These are phyloP conservation scores for Sphagnum fallax DNA, from an alignment of 228 moss, liverwort and hornwort genomes.

Conservation along the genomic window DNA sequence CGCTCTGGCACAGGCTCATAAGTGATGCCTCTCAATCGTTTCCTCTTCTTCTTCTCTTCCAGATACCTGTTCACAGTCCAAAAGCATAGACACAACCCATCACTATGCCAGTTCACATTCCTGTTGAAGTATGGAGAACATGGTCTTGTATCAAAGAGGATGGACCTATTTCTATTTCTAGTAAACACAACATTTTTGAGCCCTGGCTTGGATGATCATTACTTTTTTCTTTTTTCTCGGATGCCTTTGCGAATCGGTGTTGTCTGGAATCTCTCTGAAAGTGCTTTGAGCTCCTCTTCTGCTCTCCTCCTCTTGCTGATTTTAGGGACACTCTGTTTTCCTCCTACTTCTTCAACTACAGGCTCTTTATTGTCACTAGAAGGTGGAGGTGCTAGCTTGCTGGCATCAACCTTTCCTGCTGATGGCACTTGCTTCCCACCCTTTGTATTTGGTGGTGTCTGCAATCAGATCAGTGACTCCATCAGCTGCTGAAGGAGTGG, in stretches of 20 bases:
- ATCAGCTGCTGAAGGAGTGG: too few relatives aligned
- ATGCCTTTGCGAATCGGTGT: slow-evolving; percentile 39
- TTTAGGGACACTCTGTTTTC: slow-evolving; percentile 16
- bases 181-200: neutral
- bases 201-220: neutral
- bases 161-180: neutral
- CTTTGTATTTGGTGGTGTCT: slow-evolving; percentile 21
- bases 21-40: slow-evolving; percentile 31
- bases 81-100: neutral
- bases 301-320: slow-evolving; percentile 42
- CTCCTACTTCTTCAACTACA: slow-evolving; percentile 16
- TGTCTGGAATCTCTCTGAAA: slow-evolving; percentile 70
- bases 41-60: slow-evolving; percentile 65
- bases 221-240: slow-evolving; percentile 58
- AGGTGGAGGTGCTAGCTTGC: slow-evolving; percentile 1
- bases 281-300: slow-evolving; percentile 50
- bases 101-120: neutral
- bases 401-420: slow-evolving; percentile 7
- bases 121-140: neutral
- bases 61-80: slow-evolving; percentile 41
- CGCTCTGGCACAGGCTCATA: slow-evolving; percentile 37
- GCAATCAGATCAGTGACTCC: slow-evolving; percentile 3
- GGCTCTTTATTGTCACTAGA: slow-evolving; percentile 12
- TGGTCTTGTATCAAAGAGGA: neutral
- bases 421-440: slow-evolving; percentile 14